These are phyloP conservation scores for Kodamaea restingae DNA, from an alignment of 805 yeast genomes.

Conservation along the genomic window DNA sequence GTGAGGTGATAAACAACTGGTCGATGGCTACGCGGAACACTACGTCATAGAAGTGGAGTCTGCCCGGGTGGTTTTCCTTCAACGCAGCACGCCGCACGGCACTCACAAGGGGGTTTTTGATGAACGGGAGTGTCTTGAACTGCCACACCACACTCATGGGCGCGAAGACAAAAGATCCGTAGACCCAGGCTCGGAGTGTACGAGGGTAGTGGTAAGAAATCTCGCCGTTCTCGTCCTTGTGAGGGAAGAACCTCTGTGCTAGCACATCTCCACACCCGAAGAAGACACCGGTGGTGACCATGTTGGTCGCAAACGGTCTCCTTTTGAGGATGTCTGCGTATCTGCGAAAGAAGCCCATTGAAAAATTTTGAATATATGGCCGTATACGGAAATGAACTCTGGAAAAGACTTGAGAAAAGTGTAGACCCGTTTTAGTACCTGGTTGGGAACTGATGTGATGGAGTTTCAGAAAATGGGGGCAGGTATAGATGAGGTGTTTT, in stretches of 20 bases:
- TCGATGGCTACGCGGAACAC: constrained; percentile 31
- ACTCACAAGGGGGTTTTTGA: constrained; percentile 34
- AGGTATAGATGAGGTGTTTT: too few relatives aligned
- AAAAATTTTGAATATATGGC: background rate
- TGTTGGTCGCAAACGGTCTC: constrained; percentile 52
- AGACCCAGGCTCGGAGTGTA: constrained; percentile 33
- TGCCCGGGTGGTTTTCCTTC: constrained; percentile 8
- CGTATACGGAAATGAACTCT: too few relatives aligned
- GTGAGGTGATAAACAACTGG: constrained; percentile 34
- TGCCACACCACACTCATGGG: constrained; percentile 40
- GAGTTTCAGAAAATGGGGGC: too few relatives aligned
- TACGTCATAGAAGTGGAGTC: constrained; percentile 20
- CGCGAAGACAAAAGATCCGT: constrained; percentile 37
- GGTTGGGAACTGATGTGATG: too few relatives aligned
- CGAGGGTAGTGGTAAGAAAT: constrained; percentile 25
- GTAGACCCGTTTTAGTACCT: too few relatives aligned
- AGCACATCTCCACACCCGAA: constrained; percentile 42
- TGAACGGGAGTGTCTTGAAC: constrained; percentile 31
- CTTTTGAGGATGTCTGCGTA: constrained; percentile 30
- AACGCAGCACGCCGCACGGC: constrained; percentile 10
- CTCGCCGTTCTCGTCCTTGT: constrained; percentile 18
- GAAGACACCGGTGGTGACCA: constrained; percentile 47
- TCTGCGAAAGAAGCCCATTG: constrained; percentile 11
- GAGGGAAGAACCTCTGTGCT: constrained; percentile 40
- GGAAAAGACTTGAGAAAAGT: too few relatives aligned